Percentiles rank a stretch among this genome's conserved stretches.
These are phyloP conservation scores for Hanseniaspora opuntiae DNA, from an alignment of 805 yeast species.

Conservation along the genomic window DNA sequence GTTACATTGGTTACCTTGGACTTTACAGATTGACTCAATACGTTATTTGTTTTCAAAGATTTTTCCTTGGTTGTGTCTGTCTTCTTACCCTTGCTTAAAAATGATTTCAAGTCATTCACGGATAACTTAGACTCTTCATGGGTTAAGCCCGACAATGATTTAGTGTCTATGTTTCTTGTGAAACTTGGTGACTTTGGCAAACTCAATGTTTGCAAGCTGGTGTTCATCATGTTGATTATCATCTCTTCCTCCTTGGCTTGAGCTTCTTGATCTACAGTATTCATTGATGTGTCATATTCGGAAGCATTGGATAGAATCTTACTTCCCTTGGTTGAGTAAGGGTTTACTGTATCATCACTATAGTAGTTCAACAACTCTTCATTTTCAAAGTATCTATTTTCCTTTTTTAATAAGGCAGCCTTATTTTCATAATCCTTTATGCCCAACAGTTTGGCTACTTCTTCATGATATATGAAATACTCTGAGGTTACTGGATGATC, in stretches of 20 bases:
- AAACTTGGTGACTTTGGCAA: constrained; percentile 7
- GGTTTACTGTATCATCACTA: constrained; percentile 22
- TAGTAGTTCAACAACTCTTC: constrained; percentile 24
- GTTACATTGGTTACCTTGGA: constrained; percentile 27
- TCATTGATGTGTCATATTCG: neutral
- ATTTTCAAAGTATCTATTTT: constrained; percentile 17
- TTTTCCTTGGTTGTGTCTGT: neutral
- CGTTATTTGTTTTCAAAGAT: neutral
- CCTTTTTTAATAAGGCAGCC: constrained; percentile 17
- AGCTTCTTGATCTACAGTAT: neutral
- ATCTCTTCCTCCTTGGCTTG: constrained; percentile 6
- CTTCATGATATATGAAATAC: constrained; percentile 22
- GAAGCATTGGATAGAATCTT: constrained; percentile 17
- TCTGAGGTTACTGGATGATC: constrained; percentile 14
- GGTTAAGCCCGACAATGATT: neutral
- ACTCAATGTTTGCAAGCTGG: neutral
- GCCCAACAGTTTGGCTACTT: constrained; percentile 22
- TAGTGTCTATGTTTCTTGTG: neutral
- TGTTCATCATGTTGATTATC: constrained; percentile 6
- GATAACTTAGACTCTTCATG: neutral
- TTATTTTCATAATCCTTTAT: constrained; percentile 19
- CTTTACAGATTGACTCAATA: constrained; percentile 24
- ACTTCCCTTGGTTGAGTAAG: constrained; percentile 22
- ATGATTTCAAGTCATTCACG: neutral
- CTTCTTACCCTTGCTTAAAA: neutral